Evolutionary conservation across 164 flowering plant species (phyloP), one percentile per base, ranked within the genome.

Genomic region (Sedum album): DNA sequence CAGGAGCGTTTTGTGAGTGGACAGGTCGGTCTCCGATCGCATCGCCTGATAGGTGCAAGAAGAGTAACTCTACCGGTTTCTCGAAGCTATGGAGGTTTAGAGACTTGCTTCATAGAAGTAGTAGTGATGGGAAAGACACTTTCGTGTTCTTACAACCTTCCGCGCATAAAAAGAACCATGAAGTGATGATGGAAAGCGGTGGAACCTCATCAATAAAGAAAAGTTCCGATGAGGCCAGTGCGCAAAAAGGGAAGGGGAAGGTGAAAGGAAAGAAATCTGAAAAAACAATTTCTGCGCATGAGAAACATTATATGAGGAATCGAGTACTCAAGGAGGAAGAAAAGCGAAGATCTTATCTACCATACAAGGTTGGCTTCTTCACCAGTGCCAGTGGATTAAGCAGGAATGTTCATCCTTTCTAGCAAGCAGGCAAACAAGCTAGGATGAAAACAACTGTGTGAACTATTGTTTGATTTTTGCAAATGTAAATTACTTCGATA

Each of bases 331-430:
- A 70, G 66, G 79, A 76, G 46, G 77, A 39, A 9, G 77, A 74
- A 51, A 79, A 70, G 67, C 81, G 79, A 60, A 70, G 68, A 61
- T 79, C 89, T 26, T 85, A 85, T 36, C 63, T 83, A 60, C 89
- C 89, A 51, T 83, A 85, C 76, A 62, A 79, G 31, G 78, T 85
- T 5, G 89, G 89, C 1, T 81, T 85, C 68, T 85, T 85, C 75
- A 73, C 85, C 9, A 83, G 67, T 31, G 80, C 71, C n/a, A 82
- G 77, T 49, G 83, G 82, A 15, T 5, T 81, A 23, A 78, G 77
- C 79, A 74, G 69, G 46, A 81, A 79, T 28, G 68, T 81, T 13
- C 82, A 79, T 76, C 82, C 82, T 0, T 81, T 66, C 38, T 80
- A 36, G 67, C 25, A 10, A 62, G 57, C 48, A 13, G 35, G n/a